A percentile compares a stretch with the other conserved stretches of the same genome.
phyloP scores from a whole-genome alignment of 148 eudicot species.

The Camellia lanceoleosa region DNA sequence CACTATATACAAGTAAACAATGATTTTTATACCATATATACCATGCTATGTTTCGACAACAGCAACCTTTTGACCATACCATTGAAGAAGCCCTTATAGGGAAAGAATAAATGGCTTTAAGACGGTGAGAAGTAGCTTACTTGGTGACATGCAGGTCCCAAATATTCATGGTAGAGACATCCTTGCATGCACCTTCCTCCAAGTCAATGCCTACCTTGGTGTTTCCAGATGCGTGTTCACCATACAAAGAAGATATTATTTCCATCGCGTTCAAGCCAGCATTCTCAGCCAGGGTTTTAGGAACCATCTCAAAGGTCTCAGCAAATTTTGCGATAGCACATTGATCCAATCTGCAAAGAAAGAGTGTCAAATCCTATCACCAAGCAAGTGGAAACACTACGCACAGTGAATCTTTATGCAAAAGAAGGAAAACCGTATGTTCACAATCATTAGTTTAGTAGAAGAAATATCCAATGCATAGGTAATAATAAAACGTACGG shows the following conservation, averaged over 20 bases:
- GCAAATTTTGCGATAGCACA: constrained; percentile 91
- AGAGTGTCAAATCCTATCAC: neutral
- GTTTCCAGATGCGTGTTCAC: constrained; percentile 85
- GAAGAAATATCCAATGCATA: neutral
- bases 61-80: no score
- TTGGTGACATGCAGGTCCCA: constrained; percentile 84
- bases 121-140: constrained; percentile 32
- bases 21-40: neutral
- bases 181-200: constrained; percentile 76
- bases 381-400: neutral
- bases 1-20: neutral
- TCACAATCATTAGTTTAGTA: neutral
- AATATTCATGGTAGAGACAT: constrained; percentile 55
- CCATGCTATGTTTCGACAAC: no score
- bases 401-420: neutral
- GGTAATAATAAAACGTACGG: neutral
- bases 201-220: constrained; percentile 82
- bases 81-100: neutral
- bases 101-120: neutral
- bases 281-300: constrained; percentile 83
- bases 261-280: constrained; percentile 97
- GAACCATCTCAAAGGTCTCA: constrained; percentile 95
- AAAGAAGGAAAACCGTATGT: neutral
- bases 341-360: constrained; percentile 72
- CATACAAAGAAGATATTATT: constrained; percentile 81